Evolutionary conservation across 202 grass and related monocot species (phyloP).

Genomic region (Cymbopogon flexuosus): DNA sequence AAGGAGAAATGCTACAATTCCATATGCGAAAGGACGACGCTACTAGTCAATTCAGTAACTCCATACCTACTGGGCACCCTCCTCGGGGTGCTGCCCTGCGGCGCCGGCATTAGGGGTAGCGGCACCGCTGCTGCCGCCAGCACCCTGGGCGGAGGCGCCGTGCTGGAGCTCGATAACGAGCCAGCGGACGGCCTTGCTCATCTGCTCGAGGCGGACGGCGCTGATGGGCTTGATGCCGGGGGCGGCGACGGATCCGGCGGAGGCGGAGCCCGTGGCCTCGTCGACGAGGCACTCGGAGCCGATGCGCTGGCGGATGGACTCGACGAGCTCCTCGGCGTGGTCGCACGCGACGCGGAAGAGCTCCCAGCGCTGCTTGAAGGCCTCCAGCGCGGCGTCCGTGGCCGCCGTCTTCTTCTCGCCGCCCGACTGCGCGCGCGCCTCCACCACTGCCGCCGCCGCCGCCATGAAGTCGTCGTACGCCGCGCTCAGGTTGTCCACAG

Average conservation of each 20-base stretch:
- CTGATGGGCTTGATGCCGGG: constrained; percentile 84
- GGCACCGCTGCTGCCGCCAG: constrained; percentile 16
- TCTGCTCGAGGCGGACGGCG: constrained; percentile 93
- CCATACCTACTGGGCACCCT: constrained; percentile 66
- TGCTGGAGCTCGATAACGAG: constrained; percentile 96
- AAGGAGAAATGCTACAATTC: background rate
- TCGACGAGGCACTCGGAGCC: constrained; percentile 96
- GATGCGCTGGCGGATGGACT: constrained; percentile 93
- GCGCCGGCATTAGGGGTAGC: background rate
- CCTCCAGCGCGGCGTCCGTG: constrained; percentile 65
- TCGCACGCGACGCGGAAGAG: constrained; percentile 88
- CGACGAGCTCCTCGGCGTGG: constrained; percentile 88
- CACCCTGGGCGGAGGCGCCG: constrained; percentile 33
- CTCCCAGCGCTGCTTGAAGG: constrained; percentile 92
- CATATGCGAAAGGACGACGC: background rate
- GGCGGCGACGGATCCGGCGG: constrained; percentile 16
- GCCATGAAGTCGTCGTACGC: constrained; percentile 79
- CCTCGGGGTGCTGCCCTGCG: constrained; percentile 48
- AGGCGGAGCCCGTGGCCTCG: constrained; percentile 68
- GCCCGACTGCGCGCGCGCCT: constrained; percentile 46
- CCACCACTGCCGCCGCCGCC: constrained; percentile 50
- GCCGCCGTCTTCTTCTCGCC: constrained; percentile 48
- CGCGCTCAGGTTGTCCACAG: constrained; percentile 57
- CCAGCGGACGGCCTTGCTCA: constrained; percentile 98
- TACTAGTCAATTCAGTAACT: constrained; percentile 14